A percentile compares a stretch with the other conserved stretches of the same genome.
phyloP scores from a whole-genome alignment of 2,329 filamentous ascomycete species.

The Fusarium chaquense region DNA sequence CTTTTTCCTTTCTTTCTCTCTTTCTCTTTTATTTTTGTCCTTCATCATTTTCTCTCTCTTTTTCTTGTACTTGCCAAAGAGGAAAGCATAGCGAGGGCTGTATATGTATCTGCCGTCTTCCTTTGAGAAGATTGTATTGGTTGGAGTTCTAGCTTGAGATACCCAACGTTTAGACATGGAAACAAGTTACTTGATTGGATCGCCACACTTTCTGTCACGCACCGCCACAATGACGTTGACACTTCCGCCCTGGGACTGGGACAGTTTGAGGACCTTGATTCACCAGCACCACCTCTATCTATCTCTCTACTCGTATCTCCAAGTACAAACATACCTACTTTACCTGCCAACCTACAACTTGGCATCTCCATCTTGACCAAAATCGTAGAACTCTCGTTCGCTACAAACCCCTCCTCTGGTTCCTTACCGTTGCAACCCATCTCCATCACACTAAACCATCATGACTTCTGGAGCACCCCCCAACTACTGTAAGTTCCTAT shows the following conservation, averaged over 20 bases:
- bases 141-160: constrained; percentile 37
- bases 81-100: constrained; percentile 21
- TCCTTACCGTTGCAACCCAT: constrained; percentile 5
- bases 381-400: constrained; percentile 11
- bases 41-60: not conserved
- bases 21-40: not conserved
- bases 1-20: not conserved
- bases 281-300: constrained; percentile 5
- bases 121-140: constrained; percentile 13
- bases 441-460: constrained; percentile 26
- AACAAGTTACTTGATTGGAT: constrained; percentile 27
- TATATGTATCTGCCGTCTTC: constrained; percentile 12
- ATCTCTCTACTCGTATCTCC: not conserved
- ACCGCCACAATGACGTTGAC: constrained; percentile 60
- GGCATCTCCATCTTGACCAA: constrained; percentile 13
- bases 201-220: constrained; percentile 47
- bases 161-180: constrained; percentile 31
- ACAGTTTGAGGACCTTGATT: constrained; percentile 27
- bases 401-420: constrained; percentile 11
- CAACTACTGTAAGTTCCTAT: constrained; percentile 66
- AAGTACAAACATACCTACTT: constrained; percentile 14
- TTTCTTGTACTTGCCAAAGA: not conserved
- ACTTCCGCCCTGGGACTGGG: constrained; percentile 18
- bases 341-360: constrained; percentile 26
- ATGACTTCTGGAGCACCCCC: constrained; percentile 60